Evolutionary conservation across 2,329 filamentous ascomycete genomes (phyloP), one percentile per base, ranked within the genome.

Genomic region (Pezicula neosporulosa): DNA sequence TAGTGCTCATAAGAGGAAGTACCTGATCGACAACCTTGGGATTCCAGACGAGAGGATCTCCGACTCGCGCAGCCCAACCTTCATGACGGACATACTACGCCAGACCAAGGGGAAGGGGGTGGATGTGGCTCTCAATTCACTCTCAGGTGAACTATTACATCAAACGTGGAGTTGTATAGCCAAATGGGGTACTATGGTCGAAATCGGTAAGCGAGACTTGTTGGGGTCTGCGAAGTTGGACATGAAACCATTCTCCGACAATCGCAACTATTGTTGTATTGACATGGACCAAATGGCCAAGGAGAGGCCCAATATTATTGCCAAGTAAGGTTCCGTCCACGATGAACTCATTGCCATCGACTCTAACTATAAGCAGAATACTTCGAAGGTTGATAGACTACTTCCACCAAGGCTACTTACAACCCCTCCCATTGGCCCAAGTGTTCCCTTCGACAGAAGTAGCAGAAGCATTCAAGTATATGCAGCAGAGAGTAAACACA

Each of bases 221-320:
- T 27, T 49, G 19, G 46, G 38, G 3, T n/a, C 15, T 8, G 36
- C 18, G 4, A 56, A 70, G 2, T 71, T 74, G 66, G 36, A 58
- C 1, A 48, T 49, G 50, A 35, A 33, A 3, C 61, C 63, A 0
- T 74, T 75, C 42, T 59, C 62, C 2, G 57, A 64, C 1, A 73
- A 66, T 24, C 62, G 71, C 19, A 68, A 64, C 0, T 75, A 75
- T 48, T 57, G 66, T 3, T 67, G 66, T 0, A 61, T 75, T 2
- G 70, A 74, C 53, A 53, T 75, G 4, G 38, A 24, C 21, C n/a
- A n/a, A n/a, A n/a, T n/a, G n/a, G 21, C 24, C 2, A 58, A 63
- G 53, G 24, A 44, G 18, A 59, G 59, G 61, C n/a, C 67, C 8
- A 21, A 65, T 55, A 64, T 4, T 6, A 28, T 28, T 28, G 27